Percentiles rank a stretch among this genome's conserved stretches.
Conservation (phyloP, 129 eudicot species). For the Erigeron canadensis region DNA sequence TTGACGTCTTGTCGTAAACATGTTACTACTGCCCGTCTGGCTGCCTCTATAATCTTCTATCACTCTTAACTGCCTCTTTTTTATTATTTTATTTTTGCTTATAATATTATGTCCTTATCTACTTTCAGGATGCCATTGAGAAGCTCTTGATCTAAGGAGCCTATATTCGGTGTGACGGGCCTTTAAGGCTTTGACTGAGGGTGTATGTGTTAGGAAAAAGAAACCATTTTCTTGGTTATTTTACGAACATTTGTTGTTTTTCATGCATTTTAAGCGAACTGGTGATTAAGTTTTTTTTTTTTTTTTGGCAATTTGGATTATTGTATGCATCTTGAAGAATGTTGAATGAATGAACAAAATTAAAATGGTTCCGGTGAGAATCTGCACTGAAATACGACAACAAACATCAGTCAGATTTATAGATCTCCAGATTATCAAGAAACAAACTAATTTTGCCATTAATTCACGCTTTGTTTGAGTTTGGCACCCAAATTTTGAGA, state of each 20-base stretch:
- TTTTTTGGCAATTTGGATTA: not conserved
- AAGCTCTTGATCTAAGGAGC: slow-evolving; percentile 43
- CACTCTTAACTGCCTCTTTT: not conserved
- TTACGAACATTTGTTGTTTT: not conserved
- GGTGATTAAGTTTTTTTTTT: not conserved
- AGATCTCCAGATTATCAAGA: not conserved
- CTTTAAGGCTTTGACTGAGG: slow-evolving; percentile 32
- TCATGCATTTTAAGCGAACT: not conserved
- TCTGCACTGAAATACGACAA: not conserved
- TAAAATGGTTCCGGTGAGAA: not conserved
- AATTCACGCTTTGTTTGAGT: not conserved
- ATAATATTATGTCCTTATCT: not conserved
- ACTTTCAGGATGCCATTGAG: slow-evolving; percentile 51
- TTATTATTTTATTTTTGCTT: not conserved
- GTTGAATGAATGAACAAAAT: not conserved
- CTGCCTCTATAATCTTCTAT: not conserved
- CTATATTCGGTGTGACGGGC: slow-evolving; percentile 24
- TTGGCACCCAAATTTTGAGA: too few relatives aligned
- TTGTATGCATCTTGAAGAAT: too few relatives aligned
- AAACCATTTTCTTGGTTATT: not conserved
- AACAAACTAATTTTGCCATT: not conserved
- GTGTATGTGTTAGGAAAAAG: not conserved
- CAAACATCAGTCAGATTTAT: not conserved
- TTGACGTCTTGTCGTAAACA: not conserved
- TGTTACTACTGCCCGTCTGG: not conserved